Evolutionary conservation across 106 monocot species (phyloP).

Genomic region (Phalaenopsis equestris): DNA sequence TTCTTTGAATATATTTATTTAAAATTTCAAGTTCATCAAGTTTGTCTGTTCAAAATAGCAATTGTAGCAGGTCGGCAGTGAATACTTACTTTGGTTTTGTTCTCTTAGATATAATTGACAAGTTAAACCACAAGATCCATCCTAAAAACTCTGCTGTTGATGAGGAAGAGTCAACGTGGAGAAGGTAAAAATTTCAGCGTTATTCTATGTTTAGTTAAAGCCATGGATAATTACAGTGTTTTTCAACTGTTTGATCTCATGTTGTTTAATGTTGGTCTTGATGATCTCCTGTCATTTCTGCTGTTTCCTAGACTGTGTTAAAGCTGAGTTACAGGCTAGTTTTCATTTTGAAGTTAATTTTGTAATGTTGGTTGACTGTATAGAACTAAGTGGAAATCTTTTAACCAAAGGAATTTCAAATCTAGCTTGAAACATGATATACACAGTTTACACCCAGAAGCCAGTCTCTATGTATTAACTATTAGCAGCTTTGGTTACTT

Average conservation of each 20-base stretch:
- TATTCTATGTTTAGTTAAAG: background rate
- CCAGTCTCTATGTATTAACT: background rate
- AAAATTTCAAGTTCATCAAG: background rate
- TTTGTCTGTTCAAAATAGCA: background rate
- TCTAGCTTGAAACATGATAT: background rate
- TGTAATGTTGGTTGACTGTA: background rate
- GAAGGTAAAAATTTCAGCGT: slow-evolving; percentile 33
- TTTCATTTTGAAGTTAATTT: background rate
- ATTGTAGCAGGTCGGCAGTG: background rate
- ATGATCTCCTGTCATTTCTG: background rate
- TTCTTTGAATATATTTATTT: background rate
- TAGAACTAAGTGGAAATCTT: background rate
- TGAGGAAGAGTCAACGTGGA: slow-evolving; percentile 82
- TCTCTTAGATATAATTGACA: slow-evolving; percentile 65
- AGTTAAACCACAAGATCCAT: slow-evolving; percentile 41
- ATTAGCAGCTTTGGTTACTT: background rate
- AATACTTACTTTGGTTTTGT: background rate
- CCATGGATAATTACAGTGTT: background rate
- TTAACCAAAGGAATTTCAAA: background rate
- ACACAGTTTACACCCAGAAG: background rate
- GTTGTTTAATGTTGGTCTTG: background rate
- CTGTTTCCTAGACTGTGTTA: background rate
- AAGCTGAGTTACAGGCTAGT: background rate
- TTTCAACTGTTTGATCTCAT: background rate
- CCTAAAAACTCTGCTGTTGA: slow-evolving; percentile 27